Evolutionary conservation across 1,139 yeast species (phyloP).

Genomic region (Candida sanyaensis): DNA sequence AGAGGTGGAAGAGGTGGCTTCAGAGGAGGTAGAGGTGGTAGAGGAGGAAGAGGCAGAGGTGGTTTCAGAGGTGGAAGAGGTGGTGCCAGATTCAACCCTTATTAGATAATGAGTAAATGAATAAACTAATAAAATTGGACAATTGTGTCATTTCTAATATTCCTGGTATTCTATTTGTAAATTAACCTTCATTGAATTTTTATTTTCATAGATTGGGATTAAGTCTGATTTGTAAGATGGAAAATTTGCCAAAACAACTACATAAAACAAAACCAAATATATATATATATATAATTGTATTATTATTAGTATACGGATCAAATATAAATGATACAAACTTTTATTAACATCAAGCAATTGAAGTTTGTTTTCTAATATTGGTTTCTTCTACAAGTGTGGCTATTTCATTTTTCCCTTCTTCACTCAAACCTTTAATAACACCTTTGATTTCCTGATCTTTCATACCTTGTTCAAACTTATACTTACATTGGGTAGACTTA

Average conservation of each 20-base stretch:
- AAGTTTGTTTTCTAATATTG: constrained; percentile 11
- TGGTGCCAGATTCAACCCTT: constrained; percentile 28
- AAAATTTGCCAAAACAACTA: too few species aligned
- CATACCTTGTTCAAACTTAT: constrained; percentile 61
- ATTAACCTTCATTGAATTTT: too few species aligned
- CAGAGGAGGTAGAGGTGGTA: constrained; percentile 28
- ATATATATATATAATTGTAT: too few species aligned
- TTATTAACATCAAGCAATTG: neutral
- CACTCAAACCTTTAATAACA: constrained; percentile 47
- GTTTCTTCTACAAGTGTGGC: constrained; percentile 24
- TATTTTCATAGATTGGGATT: too few species aligned
- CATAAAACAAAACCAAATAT: too few species aligned
- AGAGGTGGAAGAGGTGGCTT: constrained; percentile 21
- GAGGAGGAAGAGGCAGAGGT: constrained; percentile 28
- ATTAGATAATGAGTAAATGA: constrained; percentile 9
- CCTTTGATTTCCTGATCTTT: constrained; percentile 50
- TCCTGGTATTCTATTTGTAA: neutral
- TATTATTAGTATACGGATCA: neutral
- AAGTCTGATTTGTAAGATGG: too few species aligned
- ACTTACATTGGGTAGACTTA: constrained; percentile 52
- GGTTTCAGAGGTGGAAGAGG: constrained; percentile 21
- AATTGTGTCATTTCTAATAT: neutral
- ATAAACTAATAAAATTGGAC: neutral
- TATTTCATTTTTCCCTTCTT: constrained; percentile 25
- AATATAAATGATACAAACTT: neutral